Evolutionary conservation across 106 monocot genomes (phyloP).

Genomic region (Acanthochlamys bracteata): DNA sequence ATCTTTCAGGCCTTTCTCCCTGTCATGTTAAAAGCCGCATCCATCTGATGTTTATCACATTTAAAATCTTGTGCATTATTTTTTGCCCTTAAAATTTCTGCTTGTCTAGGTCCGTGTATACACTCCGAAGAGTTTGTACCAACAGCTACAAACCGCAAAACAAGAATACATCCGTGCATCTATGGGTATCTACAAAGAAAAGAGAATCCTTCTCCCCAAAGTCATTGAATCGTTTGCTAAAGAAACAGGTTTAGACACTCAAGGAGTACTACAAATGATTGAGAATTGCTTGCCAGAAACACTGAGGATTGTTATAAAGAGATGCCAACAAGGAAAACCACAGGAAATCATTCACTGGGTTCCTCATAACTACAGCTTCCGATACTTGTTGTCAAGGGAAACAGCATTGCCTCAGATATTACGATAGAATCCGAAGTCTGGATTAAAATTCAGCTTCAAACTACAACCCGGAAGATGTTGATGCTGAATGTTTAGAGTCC

Average conservation of each 20-base stretch:
- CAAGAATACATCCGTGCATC: constrained; percentile 66
- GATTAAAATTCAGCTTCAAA: background rate
- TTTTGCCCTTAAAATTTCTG: background rate
- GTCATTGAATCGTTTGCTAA: constrained; percentile 55
- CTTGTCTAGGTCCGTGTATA: constrained; percentile 52
- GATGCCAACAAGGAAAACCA: constrained; percentile 49
- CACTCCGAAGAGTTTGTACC: constrained; percentile 27
- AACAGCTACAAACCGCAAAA: constrained; percentile 57
- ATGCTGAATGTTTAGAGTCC: too few relatives aligned
- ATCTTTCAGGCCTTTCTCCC: too few relatives aligned
- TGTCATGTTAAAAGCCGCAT: too few relatives aligned
- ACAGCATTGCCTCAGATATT: background rate
- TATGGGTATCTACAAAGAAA: constrained; percentile 49
- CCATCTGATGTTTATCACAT: too few relatives aligned
- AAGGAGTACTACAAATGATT: constrained; percentile 40
- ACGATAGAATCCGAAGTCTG: background rate
- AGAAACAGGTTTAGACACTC: constrained; percentile 29
- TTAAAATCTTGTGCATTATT: background rate
- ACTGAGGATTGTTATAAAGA: constrained; percentile 36
- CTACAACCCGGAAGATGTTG: background rate
- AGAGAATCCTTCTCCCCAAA: constrained; percentile 66
- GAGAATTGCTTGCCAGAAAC: constrained; percentile 51
- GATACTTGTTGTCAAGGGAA: constrained; percentile 57
- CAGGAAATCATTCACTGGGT: constrained; percentile 67
- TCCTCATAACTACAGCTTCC: constrained; percentile 41